Base-by-base conservation (phyloP, 192 early-diverging fungal genomes). In the Podila clonocystis region DNA sequence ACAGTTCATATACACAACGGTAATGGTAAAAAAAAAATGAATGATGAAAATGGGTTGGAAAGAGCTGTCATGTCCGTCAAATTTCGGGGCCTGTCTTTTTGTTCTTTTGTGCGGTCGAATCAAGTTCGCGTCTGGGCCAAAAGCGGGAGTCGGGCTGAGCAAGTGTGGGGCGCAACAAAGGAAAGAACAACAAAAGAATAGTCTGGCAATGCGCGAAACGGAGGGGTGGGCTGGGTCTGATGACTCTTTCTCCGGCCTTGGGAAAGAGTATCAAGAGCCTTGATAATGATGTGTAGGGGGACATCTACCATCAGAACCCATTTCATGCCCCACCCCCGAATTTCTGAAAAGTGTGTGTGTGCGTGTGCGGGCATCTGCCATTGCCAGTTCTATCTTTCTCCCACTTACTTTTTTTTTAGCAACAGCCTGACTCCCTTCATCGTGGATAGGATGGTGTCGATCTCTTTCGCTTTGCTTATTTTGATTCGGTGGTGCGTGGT, bases 61-160 rank as follows among this genome's bases (percentile, higher is more conserved):
- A 73, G 77, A 67, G 69, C 70, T 72, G 70, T 73, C 62, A 80
- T 63, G 68, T 80, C 70, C 75, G 75, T 79, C 75, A 79, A 79
- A 72, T 72, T 71, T 57, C 50, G 75, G 75, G 75, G 75, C 75
- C 75, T 67, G 68, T 69, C 71, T 79, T 79, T 67, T 31, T 33
- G 17, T 38, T 66, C 63, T 63, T 71, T 13, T 52, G 31, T 65
- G 41, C 24, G 52, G 62, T 65, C 58, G 66, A 65, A 52, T 17
- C 50, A 63, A 55, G 52, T 55, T 55, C 52, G 52, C 52, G 9
- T n/a, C 52, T 45, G 52, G n/a, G 52, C 52, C 52, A 55, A 55
- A 55, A 55, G 69, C 55, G 75, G 70, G 75, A 79, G 75, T 72
- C 70, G 66, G 36, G 70, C 70, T 70, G 50, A 22, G 41, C 29